Conservation (phyloP, 331 rosid genomes). For the Quercus phellos region DNA sequence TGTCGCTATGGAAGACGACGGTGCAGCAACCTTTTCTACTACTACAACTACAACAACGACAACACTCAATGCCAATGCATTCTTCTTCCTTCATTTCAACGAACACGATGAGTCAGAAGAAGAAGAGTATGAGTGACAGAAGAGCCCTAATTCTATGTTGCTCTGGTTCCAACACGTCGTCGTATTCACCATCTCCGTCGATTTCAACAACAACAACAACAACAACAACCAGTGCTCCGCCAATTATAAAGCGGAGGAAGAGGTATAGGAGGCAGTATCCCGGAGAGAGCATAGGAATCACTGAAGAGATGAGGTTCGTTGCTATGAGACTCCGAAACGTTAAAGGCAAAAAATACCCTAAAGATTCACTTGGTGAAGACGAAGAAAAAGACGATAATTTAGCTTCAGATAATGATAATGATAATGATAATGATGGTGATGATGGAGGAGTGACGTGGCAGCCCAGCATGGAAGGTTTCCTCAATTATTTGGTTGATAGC, state of each 20-base stretch:
- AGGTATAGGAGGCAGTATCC: constrained; percentile 64
- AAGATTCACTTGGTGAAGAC: not conserved
- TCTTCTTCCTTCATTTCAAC: not conserved
- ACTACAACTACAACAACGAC: not conserved
- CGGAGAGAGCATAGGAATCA: constrained; percentile 75
- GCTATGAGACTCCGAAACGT: constrained; percentile 79
- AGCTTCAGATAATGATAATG: constrained; percentile 11
- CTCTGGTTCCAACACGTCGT: constrained; percentile 22
- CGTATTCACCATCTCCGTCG: constrained; percentile 12
- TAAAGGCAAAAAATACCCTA: constrained; percentile 35
- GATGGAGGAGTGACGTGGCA: constrained; percentile 41
- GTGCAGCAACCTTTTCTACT: not conserved
- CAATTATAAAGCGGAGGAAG: constrained; percentile 40
- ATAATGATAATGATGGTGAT: not conserved
- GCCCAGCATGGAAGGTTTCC: constrained; percentile 61
- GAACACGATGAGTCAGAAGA: not conserved
- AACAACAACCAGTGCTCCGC: constrained; percentile 21
- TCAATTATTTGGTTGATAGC: constrained; percentile 65
- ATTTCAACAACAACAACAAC: not conserved
- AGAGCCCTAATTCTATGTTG: constrained; percentile 27
- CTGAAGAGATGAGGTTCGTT: constrained; percentile 92
- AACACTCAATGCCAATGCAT: not conserved
- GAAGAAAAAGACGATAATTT: not conserved
- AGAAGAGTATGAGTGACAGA: not conserved
- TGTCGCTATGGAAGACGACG: constrained; percentile 10